These are phyloP conservation scores for Lobosporangium transversale DNA, from an alignment of 192 early-diverging fungal genomes.

Conservation along the genomic window DNA sequence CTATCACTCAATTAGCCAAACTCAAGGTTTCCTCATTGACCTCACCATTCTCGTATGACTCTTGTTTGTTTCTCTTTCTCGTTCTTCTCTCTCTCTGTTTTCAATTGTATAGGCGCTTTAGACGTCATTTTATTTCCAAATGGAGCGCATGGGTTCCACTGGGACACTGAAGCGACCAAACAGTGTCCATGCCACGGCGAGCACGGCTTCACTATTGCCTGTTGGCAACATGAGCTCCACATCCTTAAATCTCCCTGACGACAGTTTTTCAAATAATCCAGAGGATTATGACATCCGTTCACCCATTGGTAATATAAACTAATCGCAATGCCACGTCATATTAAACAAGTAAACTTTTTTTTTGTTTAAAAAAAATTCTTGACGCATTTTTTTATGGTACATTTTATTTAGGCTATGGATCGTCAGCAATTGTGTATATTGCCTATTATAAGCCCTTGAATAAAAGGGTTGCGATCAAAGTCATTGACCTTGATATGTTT, in stretches of 20 bases:
- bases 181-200: conserved; percentile 23
- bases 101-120: too few relatives aligned
- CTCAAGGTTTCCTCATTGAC: too few relatives aligned
- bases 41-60: too few relatives aligned
- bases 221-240: conserved; percentile 15
- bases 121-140: too few relatives aligned
- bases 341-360: too few relatives aligned
- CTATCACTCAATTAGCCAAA: too few relatives aligned
- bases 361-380: background rate
- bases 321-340: background rate
- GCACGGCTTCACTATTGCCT: conserved; percentile 22
- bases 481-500: conserved; percentile 92
- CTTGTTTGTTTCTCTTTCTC: too few relatives aligned
- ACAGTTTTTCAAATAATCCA: conserved; percentile 47
- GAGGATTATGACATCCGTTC: conserved; percentile 46
- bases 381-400: background rate
- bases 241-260: conserved; percentile 15
- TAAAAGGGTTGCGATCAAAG: conserved; percentile 79
- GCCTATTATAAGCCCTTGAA: conserved; percentile 79
- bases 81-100: too few relatives aligned
- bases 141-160: conserved; percentile 47
- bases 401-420: conserved; percentile 76
- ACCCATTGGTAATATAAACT: conserved; percentile 29
- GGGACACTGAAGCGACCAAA: conserved; percentile 38
- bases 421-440: conserved; percentile 85